Evolutionary conservation across 495 filamentous ascomycete species (phyloP), one percentile per base, ranked within the genome.

Genomic region (Apiosordaria backusii): DNA sequence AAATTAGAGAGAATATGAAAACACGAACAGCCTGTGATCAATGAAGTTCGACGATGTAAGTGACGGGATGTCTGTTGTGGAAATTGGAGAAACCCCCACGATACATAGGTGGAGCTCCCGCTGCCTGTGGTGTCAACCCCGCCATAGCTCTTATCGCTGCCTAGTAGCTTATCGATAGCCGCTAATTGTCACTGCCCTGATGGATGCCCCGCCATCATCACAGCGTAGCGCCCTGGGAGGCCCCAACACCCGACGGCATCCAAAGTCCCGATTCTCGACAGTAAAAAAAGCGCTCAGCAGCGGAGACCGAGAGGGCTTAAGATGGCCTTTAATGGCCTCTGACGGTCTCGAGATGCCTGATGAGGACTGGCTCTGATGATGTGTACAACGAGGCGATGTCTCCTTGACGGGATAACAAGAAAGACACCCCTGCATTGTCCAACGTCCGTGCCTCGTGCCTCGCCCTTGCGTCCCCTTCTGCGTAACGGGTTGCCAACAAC

Each of bases 341-440:
- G 35, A 45, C 10, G 35, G 35, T 15, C 35, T 1, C 5, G 35
- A 45, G 35, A 45, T 45, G 35, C 35, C 35, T 45, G 35, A 45
- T 45, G 13, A 22, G 66, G 69, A 22, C 45, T 71, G 69, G 63
- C 53, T 58, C 62, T 68, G 66, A 71, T 71, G 69, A 71, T 66
- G 63, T 71, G 69, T 71, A 66, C 69, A 66, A 59, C 5, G 52
- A 68, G 27, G 53, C 69, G 66, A 68, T 71, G 69, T 64, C 62
- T 68, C 69, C 63, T 54, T 61, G 63, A 65, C 65, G 65, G 65
- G 62, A 63, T 13, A 13, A 10, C 35, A 15, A 45, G 16, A 45
- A 15, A 45, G 9, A 45, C 27, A 45, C 35, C 35, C 35, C n/a
- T 55, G 52, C n/a, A 55, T 55, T 55, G 23, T 24, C 23, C 53